Percentiles rank a stretch among this genome's conserved stretches.
These are phyloP conservation scores for Arthonia radiata DNA, from an alignment of 495 filamentous ascomycete species.

Conservation along the genomic window DNA sequence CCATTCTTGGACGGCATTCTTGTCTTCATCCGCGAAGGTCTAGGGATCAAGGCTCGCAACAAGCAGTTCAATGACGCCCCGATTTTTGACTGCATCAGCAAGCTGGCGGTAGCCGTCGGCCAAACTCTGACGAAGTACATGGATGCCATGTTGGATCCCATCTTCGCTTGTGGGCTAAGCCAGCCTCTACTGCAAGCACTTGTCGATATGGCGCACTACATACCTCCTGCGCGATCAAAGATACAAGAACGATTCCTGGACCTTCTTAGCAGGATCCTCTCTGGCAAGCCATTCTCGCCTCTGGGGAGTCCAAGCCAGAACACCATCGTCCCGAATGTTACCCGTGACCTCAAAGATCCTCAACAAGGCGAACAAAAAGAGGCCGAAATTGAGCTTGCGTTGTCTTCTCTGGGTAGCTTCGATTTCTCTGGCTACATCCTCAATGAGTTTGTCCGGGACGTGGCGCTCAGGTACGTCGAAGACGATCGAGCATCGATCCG, in stretches of 20 bases:
- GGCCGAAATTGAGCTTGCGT: slow-evolving; percentile 67
- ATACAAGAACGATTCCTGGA: slow-evolving; percentile 89
- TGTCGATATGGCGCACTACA: slow-evolving; percentile 96
- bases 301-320: slow-evolving; percentile 56
- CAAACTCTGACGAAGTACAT: slow-evolving; percentile 96
- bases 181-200: slow-evolving; percentile 81
- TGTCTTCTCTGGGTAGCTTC: slow-evolving; percentile 86
- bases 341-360: slow-evolving; percentile 65
- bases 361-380: slow-evolving; percentile 48
- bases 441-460: slow-evolving; percentile 95
- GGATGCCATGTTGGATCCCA: slow-evolving; percentile 82
- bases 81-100: slow-evolving; percentile 94
- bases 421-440: slow-evolving; percentile 83
- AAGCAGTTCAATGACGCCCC: slow-evolving; percentile 59
- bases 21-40: slow-evolving; percentile 70
- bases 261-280: slow-evolving; percentile 81
- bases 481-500: slow-evolving; percentile 84
- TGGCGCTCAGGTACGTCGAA: slow-evolving; percentile 92
- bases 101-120: slow-evolving; percentile 79
- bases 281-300: slow-evolving; percentile 72
- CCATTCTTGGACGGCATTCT: slow-evolving; percentile 87
- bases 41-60: slow-evolving; percentile 60
- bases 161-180: slow-evolving; percentile 86
- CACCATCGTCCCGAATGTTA: slow-evolving; percentile 43
- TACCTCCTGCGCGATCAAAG: slow-evolving; percentile 71